These are phyloP conservation scores for Suhomyces bribrorum DNA, from an alignment of 1,139 yeast genomes.

Conservation along the genomic window DNA sequence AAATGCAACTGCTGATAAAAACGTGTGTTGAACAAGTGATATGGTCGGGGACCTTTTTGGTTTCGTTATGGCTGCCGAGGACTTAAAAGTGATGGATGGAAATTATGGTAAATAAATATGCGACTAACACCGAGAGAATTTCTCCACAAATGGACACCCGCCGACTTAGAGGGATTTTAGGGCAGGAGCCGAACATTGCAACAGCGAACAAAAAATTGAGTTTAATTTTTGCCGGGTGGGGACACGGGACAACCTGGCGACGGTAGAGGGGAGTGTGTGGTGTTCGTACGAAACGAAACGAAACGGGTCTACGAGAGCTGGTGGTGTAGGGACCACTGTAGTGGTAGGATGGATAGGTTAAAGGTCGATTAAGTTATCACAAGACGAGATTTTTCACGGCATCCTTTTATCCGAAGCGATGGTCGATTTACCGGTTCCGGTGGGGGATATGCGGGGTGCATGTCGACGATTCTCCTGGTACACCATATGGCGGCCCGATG, in stretches of 20 bases:
- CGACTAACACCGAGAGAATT: conserved; percentile 8
- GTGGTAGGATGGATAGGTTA: too few species aligned
- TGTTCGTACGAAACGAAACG: too few species aligned
- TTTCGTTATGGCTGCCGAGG: not conserved
- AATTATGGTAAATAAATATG: conserved; percentile 4
- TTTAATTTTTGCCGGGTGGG: too few species aligned
- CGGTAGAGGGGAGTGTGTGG: too few species aligned
- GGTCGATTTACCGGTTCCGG: conserved; percentile 2
- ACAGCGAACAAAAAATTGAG: not conserved
- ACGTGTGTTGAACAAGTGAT: not conserved
- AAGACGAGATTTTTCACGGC: not conserved
- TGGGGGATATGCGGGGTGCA: conserved; percentile 4
- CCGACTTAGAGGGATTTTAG: conserved; percentile 3
- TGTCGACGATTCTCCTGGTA: not conserved
- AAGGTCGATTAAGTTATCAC: too few species aligned
- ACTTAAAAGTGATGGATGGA: not conserved
- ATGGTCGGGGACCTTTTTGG: not conserved
- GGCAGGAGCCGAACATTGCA: not conserved
- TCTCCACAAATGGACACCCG: conserved; percentile 7
- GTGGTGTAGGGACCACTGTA: too few species aligned
- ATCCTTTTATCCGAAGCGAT: conserved; percentile 1
- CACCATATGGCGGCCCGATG: not conserved
- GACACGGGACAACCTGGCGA: too few species aligned
- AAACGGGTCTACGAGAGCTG: too few species aligned
- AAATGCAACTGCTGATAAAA: too few species aligned